Conservation (phyloP, 108 stramenopile genomes). For the Cyclotella kingstonii region DNA sequence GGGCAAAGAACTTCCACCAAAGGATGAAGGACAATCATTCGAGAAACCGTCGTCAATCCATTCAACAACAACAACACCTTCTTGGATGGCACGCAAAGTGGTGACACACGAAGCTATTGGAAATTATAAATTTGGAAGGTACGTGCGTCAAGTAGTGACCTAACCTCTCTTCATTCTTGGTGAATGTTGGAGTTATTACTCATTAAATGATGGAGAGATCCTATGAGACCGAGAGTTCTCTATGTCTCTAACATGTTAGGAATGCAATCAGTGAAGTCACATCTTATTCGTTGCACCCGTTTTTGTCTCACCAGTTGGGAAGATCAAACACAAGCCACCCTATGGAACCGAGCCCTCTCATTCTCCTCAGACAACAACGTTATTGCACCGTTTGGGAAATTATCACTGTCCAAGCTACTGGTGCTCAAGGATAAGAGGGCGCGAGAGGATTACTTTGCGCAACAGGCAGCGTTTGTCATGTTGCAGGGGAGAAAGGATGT, state of each 20-base stretch:
- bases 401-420: conserved; percentile 65
- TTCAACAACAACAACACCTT: conserved; percentile 17
- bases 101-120: conserved; percentile 62
- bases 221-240: no score
- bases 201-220: no score
- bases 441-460: conserved; percentile 80
- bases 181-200: no score
- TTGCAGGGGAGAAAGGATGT: conserved; percentile 72
- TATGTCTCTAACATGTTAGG: no score
- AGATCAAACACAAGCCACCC: conserved; percentile 71
- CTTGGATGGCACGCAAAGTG: conserved; percentile 65
- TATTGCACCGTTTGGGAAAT: conserved; percentile 79
- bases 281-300: no score
- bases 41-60: no score
- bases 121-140: conserved; percentile 51
- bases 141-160: no score
- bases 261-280: no score
- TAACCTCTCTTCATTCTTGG: no score
- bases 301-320: conserved; percentile 33
- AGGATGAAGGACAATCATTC: not conserved
- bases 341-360: conserved; percentile 69
- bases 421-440: conserved; percentile 61
- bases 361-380: conserved; percentile 17
- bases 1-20: conserved; percentile 3
- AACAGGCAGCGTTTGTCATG: conserved; percentile 78